These are phyloP conservation scores for Fragosphaeria purpurea DNA, from an alignment of 2,329 filamentous ascomycete species.

Conservation along the genomic window DNA sequence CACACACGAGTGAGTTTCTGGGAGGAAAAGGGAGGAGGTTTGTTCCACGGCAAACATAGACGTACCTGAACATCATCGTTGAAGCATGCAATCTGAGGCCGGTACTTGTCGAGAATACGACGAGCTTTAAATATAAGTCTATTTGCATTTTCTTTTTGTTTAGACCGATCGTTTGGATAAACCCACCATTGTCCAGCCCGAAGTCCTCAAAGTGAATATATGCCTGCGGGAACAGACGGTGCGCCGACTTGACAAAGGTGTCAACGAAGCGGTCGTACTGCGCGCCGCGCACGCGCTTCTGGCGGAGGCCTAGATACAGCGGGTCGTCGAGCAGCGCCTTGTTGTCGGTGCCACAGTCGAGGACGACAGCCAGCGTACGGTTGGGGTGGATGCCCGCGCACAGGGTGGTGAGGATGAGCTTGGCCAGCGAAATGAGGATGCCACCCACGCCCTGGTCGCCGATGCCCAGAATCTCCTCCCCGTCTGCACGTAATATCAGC, in stretches of 20 bases:
- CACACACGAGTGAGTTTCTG: too few species aligned
- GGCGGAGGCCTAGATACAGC: constrained; percentile 65
- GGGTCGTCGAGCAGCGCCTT: constrained; percentile 62
- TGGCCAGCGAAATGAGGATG: constrained; percentile 75
- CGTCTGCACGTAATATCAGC: constrained; percentile 27
- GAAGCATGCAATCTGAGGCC: constrained; percentile 67
- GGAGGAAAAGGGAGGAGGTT: too few species aligned
- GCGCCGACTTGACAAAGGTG: constrained; percentile 57
- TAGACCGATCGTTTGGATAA: background rate
- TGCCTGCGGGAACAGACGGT: constrained; percentile 63
- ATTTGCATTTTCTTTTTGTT: too few species aligned
- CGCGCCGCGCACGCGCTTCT: constrained; percentile 57
- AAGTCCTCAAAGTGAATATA: constrained; percentile 91
- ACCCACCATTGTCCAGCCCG: constrained; percentile 57
- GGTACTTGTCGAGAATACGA: constrained; percentile 66
- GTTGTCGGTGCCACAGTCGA: constrained; percentile 83
- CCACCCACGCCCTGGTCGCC: constrained; percentile 82
- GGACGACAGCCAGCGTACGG: constrained; percentile 66
- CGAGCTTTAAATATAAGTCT: constrained; percentile 36
- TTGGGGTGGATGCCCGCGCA: constrained; percentile 81
- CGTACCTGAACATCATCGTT: constrained; percentile 62
- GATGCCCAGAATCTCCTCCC: constrained; percentile 71
- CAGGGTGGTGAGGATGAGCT: constrained; percentile 70
- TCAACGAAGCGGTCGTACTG: constrained; percentile 71
- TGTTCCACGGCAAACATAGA: too few species aligned